Percentiles rank a stretch among this genome's conserved stretches.
These are phyloP conservation scores for Incumbomyces delicatus DNA, from an alignment of 2,329 filamentous ascomycete species.

Conservation along the genomic window DNA sequence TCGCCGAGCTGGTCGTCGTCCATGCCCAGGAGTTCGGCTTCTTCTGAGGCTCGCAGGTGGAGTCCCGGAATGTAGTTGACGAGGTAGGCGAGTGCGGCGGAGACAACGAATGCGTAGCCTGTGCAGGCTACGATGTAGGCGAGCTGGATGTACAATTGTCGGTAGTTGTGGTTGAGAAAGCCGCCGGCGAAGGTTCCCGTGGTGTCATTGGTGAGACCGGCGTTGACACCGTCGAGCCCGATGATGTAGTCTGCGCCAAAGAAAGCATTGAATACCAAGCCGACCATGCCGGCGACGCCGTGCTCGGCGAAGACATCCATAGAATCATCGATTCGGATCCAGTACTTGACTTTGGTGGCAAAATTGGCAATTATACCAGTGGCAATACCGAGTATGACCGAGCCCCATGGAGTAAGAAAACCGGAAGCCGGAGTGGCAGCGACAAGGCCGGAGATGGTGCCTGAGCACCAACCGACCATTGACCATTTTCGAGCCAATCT, in stretches of 20 bases:
- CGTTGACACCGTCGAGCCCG: slow-evolving; percentile 57
- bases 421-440: slow-evolving; percentile 78
- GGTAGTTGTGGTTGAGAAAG: slow-evolving; percentile 61
- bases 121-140: slow-evolving; percentile 57
- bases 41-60: slow-evolving; percentile 55
- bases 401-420: slow-evolving; percentile 61
- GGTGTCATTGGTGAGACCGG: slow-evolving; percentile 30
- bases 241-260: slow-evolving; percentile 69
- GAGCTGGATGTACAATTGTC: slow-evolving; percentile 62
- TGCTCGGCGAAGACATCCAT: slow-evolving; percentile 90
- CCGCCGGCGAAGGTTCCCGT: slow-evolving; percentile 44
- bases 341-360: slow-evolving; percentile 71
- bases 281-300: slow-evolving; percentile 71
- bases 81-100: slow-evolving; percentile 58
- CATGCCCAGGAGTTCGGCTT: slow-evolving; percentile 59
- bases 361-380: slow-evolving; percentile 69
- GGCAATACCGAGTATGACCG: slow-evolving; percentile 49
- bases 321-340: slow-evolving; percentile 72
- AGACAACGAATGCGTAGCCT: slow-evolving; percentile 57
- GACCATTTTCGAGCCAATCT: slow-evolving; percentile 91
- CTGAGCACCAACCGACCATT: slow-evolving; percentile 87
- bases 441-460: slow-evolving; percentile 75
- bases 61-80: slow-evolving; percentile 64
- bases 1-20: slow-evolving; percentile 44
- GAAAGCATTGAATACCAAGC: slow-evolving; percentile 67